phyloP scores from a whole-genome alignment of 1,284 basidiomycete species.

The Leucoagaricus sp. region DNA sequence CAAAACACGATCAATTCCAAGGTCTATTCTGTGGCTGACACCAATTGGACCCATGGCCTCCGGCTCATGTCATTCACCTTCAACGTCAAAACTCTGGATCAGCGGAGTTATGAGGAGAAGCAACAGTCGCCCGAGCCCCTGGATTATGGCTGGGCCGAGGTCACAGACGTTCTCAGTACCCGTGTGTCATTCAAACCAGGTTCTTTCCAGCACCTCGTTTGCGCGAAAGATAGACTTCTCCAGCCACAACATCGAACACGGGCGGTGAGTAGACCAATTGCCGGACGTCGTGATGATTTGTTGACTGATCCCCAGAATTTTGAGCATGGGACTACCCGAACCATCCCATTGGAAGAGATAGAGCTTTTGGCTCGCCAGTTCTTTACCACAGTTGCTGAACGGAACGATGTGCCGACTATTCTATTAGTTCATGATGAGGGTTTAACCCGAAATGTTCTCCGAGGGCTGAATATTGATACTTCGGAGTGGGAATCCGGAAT shows the following conservation, averaged over 20 bases:
- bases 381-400: not conserved
- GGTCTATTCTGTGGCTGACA: conserved; percentile 28
- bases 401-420: not conserved
- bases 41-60: conserved; percentile 22
- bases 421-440: conserved; percentile 9
- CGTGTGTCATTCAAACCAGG: not conserved
- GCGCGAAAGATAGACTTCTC: conserved; percentile 5
- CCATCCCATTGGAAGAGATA: not conserved
- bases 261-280: not conserved
- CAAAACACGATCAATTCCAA: conserved; percentile 21
- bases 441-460: conserved; percentile 8
- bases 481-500: conserved; percentile 7
- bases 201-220: not conserved
- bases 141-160: conserved; percentile 14
- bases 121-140: conserved; percentile 19
- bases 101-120: conserved; percentile 1
- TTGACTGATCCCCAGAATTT: not conserved
- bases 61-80: conserved; percentile 15
- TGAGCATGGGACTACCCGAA: not conserved
- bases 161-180: not conserved
- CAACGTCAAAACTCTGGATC: conserved; percentile 1
- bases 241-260: not conserved
- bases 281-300: not conserved
- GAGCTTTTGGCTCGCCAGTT: not conserved
- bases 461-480: conserved; percentile 8